Base-by-base conservation (phyloP, 345 rosid species). In the Populus davidiana region DNA sequence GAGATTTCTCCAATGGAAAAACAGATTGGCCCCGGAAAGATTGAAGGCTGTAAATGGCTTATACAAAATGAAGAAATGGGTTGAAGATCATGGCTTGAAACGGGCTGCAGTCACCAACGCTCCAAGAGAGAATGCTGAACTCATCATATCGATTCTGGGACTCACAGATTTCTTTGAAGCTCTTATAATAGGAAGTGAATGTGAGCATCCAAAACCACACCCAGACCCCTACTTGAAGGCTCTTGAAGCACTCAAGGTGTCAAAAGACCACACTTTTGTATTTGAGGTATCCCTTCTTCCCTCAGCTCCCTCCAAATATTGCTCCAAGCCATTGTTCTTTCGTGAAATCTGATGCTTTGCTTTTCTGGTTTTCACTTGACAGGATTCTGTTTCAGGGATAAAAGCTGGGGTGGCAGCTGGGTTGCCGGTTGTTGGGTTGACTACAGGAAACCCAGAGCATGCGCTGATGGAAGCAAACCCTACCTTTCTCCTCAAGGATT, bases 101-200 rank as follows among this genome's bases (percentile, higher is more conserved):
- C 76, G 85, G n/a, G 85, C 82, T 9, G 86, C 83, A 38, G 87
- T 87, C 70, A 87, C 89, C 0, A 87, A 87, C 70, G 86, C 87
- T 38, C 87, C 87, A 21, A 74, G 81, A 68, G 47, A 67, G n/a
- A 87, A 87, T 67, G 89, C 86, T 0, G 85, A 80, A 25, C 80
- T 82, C 47, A 59, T 84, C 21, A 67, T 86, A 66, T 76, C 83
- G 2, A 71, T 36, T 52, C 74, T 86, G 0, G 85, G 87, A 8
- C 83, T 86, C 21, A 18, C 68, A 12, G 81, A 78, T 29, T 84
- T 84, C 83, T 86, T 86, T 13, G 70, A 84, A 35, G 72, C 68
- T 43, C 68, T 84, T 17, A 80, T 87, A 11, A 66, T 80, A 6
- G 85, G 83, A 31, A 64, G 64, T 50, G 86, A 81, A 14, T 85